Percentiles rank a stretch among this genome's conserved stretches.
These are phyloP conservation scores for Pseudogymnoascus sp. DNA, from an alignment of 2,329 filamentous ascomycete species.

Conservation along the genomic window DNA sequence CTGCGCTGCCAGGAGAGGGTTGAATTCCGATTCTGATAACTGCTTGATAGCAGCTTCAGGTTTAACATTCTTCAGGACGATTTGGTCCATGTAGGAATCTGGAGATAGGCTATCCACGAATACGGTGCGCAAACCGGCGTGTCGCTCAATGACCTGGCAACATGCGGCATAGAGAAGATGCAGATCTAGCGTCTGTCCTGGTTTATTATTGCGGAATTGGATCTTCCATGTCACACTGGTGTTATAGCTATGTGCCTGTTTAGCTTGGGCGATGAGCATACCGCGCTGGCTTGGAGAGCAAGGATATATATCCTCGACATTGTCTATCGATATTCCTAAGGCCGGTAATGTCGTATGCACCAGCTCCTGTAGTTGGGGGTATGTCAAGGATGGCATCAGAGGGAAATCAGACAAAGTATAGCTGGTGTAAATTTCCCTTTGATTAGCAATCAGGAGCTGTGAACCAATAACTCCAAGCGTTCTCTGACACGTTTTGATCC, in stretches of 20 bases:
- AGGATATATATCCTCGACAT: conserved; percentile 18
- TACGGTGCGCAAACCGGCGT: conserved; percentile 25
- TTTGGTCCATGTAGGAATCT: conserved; percentile 18
- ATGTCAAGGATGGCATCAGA: conserved; percentile 11
- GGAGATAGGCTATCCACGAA: conserved; percentile 21
- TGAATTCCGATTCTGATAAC: conserved; percentile 3
- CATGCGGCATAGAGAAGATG: conserved; percentile 19
- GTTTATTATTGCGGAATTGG: conserved; percentile 3
- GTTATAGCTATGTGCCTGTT: conserved; percentile 16
- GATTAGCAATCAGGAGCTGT: conserved; percentile 10
- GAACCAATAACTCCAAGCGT: conserved; percentile 13
- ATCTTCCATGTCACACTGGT: conserved; percentile 18
- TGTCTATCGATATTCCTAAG: conserved; percentile 9
- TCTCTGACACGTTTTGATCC: conserved; percentile 11
- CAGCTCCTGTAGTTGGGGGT: background rate
- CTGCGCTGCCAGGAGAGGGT: background rate
- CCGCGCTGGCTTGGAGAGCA: conserved; percentile 16
- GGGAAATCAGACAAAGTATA: conserved; percentile 15
- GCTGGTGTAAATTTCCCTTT: conserved; percentile 11
- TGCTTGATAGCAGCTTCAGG: background rate
- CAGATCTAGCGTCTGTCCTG: conserved; percentile 10
- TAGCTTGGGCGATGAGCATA: conserved; percentile 13
- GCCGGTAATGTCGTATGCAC: background rate
- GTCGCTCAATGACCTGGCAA: conserved; percentile 20
- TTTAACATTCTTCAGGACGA: conserved; percentile 17